Base-by-base conservation (phyloP, 805 yeast genomes). In the Hanseniaspora clermontiae region DNA sequence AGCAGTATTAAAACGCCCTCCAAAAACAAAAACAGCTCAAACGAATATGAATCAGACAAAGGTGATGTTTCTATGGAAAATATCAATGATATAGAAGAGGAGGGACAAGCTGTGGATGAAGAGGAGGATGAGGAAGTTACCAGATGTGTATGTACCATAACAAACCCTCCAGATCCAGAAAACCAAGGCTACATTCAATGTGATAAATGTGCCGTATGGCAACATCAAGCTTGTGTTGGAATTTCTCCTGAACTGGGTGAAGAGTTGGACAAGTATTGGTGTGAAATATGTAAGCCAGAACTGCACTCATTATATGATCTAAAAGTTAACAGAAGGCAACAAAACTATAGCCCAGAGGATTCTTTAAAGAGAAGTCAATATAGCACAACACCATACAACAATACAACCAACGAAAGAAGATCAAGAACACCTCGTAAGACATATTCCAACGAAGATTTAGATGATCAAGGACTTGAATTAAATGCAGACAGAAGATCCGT, bases 201-300 rank as follows among this genome's bases (percentile, higher is more conserved):
- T 75, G 98, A 93, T 64, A 77, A 78, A 60, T 91, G 98, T 71
- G 81, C 87, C 19, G 96, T 84, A 8, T 91, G 98, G 98, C 98
- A 91, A 69, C 98, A 91, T 68, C 97, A 97, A 1, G 87, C 76
- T 70, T 91, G 98, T 73, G 96, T 91, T 39, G 95, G 96, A 0
- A 80, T 91, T 58, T 74, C 75, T 55, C 81, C 79, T 51, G 87
- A 82, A 59, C 38, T 31, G 37, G 56, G 56, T 17, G 80, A 78
- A 14, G 83, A 79, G 51, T 87, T 88, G 1, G 97, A 91, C 57
- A 87, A 87, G 68, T 91, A 93, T 69, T 88, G 90, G 87, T 91
- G 98, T 74, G 98, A 91, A 67, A 70, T 72, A 61, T 91, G 98
- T 72, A 80, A 82, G 60, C 97, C 97, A 0, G 90, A 86, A 34